These are phyloP conservation scores for Epichloe coenophiala DNA, from an alignment of 2,329 filamentous ascomycete species.

Conservation along the genomic window DNA sequence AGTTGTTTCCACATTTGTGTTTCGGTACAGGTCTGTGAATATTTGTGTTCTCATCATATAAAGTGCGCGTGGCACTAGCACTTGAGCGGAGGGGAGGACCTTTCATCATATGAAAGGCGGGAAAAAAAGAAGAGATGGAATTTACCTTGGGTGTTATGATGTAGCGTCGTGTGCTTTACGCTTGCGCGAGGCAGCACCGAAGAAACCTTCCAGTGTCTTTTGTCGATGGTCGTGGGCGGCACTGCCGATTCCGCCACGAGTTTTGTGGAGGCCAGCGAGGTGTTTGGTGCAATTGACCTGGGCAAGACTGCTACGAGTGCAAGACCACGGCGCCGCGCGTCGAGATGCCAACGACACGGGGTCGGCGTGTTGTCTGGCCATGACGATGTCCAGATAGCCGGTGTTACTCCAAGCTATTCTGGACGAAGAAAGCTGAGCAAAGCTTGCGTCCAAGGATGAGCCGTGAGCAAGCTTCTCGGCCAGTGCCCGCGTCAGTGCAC, in stretches of 20 bases:
- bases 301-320: constrained; percentile 9
- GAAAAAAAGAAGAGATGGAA: constrained; percentile 4
- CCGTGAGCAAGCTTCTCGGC: constrained; percentile 33
- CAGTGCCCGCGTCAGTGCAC: constrained; percentile 51
- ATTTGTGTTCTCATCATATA: constrained; percentile 54
- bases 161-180: constrained; percentile 1
- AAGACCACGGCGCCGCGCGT: constrained; percentile 10
- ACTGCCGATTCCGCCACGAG: constrained; percentile 70
- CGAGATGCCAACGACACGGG: neutral
- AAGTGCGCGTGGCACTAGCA: constrained; percentile 4
- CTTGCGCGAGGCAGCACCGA: constrained; percentile 31
- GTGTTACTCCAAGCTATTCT: constrained; percentile 37
- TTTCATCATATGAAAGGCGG: neutral
- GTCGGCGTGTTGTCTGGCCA: constrained; percentile 7
- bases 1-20: constrained; percentile 51
- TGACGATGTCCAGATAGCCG: constrained; percentile 26
- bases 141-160: constrained; percentile 23
- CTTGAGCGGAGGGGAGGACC: neutral
- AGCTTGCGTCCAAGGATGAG: neutral
- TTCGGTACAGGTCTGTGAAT: constrained; percentile 83
- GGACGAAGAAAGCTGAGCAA: neutral
- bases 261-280: constrained; percentile 61
- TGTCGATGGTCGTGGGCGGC: constrained; percentile 63
- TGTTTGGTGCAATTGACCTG: constrained; percentile 57
- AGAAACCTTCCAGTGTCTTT: constrained; percentile 64